Evolutionary conservation across 2,329 filamentous ascomycete species (phyloP).

Genomic region (Mycosphaerella sp.): DNA sequence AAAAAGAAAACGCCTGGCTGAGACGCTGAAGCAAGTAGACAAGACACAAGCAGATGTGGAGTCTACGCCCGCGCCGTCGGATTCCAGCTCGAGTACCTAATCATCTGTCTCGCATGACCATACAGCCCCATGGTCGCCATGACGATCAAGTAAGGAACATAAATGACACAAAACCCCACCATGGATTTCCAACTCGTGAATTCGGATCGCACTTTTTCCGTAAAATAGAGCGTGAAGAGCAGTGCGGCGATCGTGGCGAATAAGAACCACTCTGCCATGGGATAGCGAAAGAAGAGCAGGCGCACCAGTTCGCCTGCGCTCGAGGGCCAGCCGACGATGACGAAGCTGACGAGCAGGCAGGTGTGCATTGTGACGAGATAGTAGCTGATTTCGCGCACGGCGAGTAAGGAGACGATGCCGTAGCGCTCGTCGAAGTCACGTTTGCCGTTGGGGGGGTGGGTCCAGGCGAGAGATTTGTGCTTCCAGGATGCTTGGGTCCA

Average conservation of each 20-base stretch:
- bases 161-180: conserved; percentile 39
- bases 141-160: conserved; percentile 42
- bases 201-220: conserved; percentile 42
- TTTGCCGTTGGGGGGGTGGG: conserved; percentile 36
- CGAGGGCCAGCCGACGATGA: conserved; percentile 43
- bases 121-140: conserved; percentile 44
- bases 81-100: conserved; percentile 45
- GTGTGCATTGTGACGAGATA: conserved; percentile 47
- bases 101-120: conserved; percentile 43
- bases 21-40: background rate
- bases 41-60: background rate
- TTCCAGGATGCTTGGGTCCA: conserved; percentile 46
- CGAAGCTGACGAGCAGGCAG: conserved; percentile 42
- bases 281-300: conserved; percentile 46
- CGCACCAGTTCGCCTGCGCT: conserved; percentile 35
- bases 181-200: conserved; percentile 41
- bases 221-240: conserved; percentile 44
- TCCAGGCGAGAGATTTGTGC: conserved; percentile 42
- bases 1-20: background rate
- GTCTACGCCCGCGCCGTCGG: conserved; percentile 37
- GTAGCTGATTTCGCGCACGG: conserved; percentile 44
- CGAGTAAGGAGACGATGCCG: conserved; percentile 42
- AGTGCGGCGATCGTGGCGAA: conserved; percentile 38
- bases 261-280: conserved; percentile 43
- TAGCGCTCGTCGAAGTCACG: conserved; percentile 38